A percentile compares a stretch with the other conserved stretches of the same genome.
Evolutionary conservation across 1,284 basidiomycete species (phyloP).

Genomic region (Coniferiporia sulphurascens): DNA sequence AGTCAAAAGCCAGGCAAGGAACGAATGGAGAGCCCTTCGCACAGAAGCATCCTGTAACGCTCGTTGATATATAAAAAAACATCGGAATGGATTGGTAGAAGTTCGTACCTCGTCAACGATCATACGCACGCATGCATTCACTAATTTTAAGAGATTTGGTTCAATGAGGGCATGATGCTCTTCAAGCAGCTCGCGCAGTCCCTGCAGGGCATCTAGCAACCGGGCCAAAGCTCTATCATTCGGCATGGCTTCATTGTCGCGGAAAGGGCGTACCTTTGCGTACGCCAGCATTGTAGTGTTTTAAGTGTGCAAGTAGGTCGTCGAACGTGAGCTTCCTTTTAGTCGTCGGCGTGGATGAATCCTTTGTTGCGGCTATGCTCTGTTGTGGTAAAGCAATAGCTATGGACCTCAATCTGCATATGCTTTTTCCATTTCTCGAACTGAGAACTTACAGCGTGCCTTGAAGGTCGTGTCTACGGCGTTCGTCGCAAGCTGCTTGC

Average conservation of each 20-base stretch:
- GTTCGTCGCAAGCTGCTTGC: constrained; percentile 80
- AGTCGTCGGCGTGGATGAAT: constrained; percentile 60
- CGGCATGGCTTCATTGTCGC: background rate
- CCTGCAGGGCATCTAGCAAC: constrained; percentile 69
- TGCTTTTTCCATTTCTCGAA: constrained; percentile 10
- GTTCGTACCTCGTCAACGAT: constrained; percentile 74
- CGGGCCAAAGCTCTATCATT: background rate
- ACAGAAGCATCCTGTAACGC: constrained; percentile 54
- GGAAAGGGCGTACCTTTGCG: constrained; percentile 53
- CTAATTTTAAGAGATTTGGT: constrained; percentile 55
- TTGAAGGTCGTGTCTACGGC: constrained; percentile 95
- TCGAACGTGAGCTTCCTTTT: constrained; percentile 72
- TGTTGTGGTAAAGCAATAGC: constrained; percentile 90
- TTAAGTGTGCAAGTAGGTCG: constrained; percentile 75
- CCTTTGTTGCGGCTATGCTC: constrained; percentile 58
- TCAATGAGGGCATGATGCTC: constrained; percentile 55
- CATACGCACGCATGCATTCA: constrained; percentile 65
- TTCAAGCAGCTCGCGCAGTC: constrained; percentile 77
- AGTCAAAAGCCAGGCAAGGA: constrained; percentile 71
- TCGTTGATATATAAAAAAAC: background rate
- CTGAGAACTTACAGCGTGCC: constrained; percentile 62
- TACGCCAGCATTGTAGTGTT: constrained; percentile 77
- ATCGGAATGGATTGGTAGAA: background rate
- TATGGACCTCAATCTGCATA: constrained; percentile 30
- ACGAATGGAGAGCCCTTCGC: constrained; percentile 53